phyloP scores from a whole-genome alignment of 116 monocot species.

The Thalassia testudinum region DNA sequence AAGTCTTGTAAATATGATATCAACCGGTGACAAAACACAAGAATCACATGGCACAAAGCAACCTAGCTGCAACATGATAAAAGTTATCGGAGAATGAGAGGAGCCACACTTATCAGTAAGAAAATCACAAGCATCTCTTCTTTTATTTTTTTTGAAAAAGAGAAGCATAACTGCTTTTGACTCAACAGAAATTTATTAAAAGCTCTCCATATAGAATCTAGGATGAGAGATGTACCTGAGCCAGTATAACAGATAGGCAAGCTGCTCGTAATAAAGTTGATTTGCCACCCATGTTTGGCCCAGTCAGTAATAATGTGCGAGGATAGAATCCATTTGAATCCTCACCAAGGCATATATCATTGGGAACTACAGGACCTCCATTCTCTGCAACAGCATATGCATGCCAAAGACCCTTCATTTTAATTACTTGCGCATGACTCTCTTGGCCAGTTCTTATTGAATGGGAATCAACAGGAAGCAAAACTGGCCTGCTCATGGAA shows the following conservation, averaged over 20 bases:
- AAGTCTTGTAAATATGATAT: conserved; percentile 91
- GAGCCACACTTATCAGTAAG: too few relatives aligned
- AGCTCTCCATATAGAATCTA: too few relatives aligned
- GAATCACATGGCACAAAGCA: conserved; percentile 87
- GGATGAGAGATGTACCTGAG: conserved; percentile 47
- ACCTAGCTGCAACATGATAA: conserved; percentile 46
- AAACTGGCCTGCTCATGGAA: conserved; percentile 50
- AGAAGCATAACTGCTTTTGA: too few relatives aligned
- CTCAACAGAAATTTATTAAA: too few relatives aligned
- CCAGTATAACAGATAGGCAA: conserved; percentile 74
- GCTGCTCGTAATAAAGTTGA: conserved; percentile 91
- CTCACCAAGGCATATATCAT: conserved; percentile 64
- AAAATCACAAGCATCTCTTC: too few relatives aligned
- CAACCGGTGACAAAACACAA: conserved; percentile 56
- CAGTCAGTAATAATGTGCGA: conserved; percentile 70
- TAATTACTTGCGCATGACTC: conserved; percentile 20
- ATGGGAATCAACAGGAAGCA: conserved; percentile 21
- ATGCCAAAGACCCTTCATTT: conserved; percentile 83
- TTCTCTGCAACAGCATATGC: conserved; percentile 69
- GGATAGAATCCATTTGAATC: conserved; percentile 20
- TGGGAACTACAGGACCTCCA: conserved; percentile 54
- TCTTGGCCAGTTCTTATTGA: conserved; percentile 9
- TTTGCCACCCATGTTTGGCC: conserved; percentile 99
- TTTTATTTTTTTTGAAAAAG: too few relatives aligned
- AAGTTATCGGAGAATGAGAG: too few relatives aligned